phyloP scores from a whole-genome alignment of 805 yeast species.

The Ascoidea rubescens region DNA sequence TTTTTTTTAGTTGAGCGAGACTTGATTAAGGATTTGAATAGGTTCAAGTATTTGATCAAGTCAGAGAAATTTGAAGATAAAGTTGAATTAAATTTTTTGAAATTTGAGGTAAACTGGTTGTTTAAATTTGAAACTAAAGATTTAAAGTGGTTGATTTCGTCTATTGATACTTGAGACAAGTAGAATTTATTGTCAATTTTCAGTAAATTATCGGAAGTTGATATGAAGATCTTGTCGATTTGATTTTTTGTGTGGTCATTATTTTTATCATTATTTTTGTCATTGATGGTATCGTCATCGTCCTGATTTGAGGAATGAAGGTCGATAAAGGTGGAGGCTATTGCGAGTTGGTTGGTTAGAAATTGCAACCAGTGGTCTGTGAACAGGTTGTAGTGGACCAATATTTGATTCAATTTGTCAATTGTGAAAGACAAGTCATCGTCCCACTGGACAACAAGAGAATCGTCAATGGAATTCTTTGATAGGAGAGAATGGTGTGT shows the following conservation, averaged over 20 bases:
- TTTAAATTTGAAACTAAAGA: not conserved
- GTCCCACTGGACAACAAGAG: not conserved
- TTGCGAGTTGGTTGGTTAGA: not conserved
- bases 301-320: not conserved
- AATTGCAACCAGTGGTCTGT: not conserved
- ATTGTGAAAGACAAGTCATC: not conserved
- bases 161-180: not conserved
- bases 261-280: too few species aligned
- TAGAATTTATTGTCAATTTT: too few species aligned
- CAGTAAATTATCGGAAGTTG: too few species aligned
- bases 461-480: not conserved
- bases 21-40: conserved; percentile 20
- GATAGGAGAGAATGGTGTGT: not conserved
- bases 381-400: not conserved
- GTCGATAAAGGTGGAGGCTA: not conserved
- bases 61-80: conserved; percentile 11
- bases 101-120: conserved; percentile 3
- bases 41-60: conserved; percentile 19
- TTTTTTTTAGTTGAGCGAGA: conserved; percentile 20
- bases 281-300: not conserved
- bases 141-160: not conserved
- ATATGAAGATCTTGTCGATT: too few species aligned
- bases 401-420: not conserved
- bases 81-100: conserved; percentile 7
- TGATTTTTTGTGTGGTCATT: not conserved